Base-by-base conservation (phyloP, 495 filamentous ascomycete genomes). In the Aspergillus mulundensis region DNA sequence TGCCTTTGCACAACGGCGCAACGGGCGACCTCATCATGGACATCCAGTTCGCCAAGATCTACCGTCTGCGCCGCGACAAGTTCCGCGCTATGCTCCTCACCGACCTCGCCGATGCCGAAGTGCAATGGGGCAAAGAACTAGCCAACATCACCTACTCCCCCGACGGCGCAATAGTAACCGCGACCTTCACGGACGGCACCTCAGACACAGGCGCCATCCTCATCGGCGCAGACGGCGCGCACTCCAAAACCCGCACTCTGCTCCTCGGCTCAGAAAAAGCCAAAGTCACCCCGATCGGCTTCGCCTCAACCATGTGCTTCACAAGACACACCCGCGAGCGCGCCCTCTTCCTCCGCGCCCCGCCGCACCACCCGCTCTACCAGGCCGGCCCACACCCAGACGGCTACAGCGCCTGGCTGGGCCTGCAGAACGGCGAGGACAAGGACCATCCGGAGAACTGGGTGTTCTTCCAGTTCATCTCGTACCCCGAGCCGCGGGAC, bases 221-320 rank as follows among this genome's bases (percentile, higher is more conserved):
- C 12, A 60, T 87, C 42, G 84, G 77, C 32, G 75, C 72, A 52
- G 85, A 87, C 62, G 85, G 84, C 2, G 5, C 8, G 12, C 7
- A 36, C 32, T 11, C 8, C 6, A 7, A 14, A 2, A 36, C 32
- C 2, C 32, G 32, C 32, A 10, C 8, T 7, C 32, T 36, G 5
- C 32, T 36, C 32, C 6, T 36, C 12, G 32, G 32, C 32, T 4
- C 5, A 36, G 32, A 7, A 10, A 2, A 2, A 4, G 32, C 8
- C 32, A 15, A 10, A 10, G 5, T 14, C 2, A 36, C 7, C 6
- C 32, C 32, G 6, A 36, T 36, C 32, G 32, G 11, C 32, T 11
- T 15, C 32, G 12, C 32, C 6, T 11, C 12, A 2, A 36, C 32
- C 32, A 36, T 36, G 32, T 28, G 25, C 25, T 28, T 28, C 25